Conservation (phyloP, 192 early-diverging fungal species). For the Backusella sp. region DNA sequence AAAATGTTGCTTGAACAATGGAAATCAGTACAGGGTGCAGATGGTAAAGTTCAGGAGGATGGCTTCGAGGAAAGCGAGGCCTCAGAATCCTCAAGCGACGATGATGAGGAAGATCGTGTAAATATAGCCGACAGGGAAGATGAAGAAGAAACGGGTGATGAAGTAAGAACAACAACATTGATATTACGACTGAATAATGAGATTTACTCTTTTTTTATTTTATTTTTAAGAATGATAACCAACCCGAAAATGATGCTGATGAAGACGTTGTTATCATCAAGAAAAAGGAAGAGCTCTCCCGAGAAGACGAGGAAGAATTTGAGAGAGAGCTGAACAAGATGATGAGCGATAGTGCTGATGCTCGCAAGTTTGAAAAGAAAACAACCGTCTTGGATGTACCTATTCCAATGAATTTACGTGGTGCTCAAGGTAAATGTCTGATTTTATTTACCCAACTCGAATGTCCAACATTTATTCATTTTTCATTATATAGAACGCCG, state of each 20-base stretch:
- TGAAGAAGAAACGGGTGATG: constrained; percentile 44
- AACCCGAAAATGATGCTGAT: constrained; percentile 57
- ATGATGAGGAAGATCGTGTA: constrained; percentile 28
- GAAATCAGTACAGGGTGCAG: constrained; percentile 45
- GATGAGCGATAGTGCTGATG: constrained; percentile 88
- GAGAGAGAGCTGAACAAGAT: constrained; percentile 88
- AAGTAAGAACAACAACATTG: constrained; percentile 10
- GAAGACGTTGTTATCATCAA: constrained; percentile 73
- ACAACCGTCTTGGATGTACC: constrained; percentile 80
- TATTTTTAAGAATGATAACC: constrained; percentile 37
- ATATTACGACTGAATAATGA: neutral
- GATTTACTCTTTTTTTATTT: neutral
- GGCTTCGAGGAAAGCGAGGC: constrained; percentile 41
- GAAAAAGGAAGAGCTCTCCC: constrained; percentile 54
- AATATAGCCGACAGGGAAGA: constrained; percentile 26
- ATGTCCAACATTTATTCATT: neutral
- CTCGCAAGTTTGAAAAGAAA: constrained; percentile 79
- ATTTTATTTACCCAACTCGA: too few relatives aligned
- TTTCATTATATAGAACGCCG: constrained; percentile 25
- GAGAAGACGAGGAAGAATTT: constrained; percentile 84
- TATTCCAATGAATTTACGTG: constrained; percentile 75
- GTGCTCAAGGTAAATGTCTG: constrained; percentile 36
- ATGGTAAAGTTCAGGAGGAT: constrained; percentile 39
- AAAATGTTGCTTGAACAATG: constrained; percentile 50
- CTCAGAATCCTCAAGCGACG: constrained; percentile 36